Evolutionary conservation across 345 rosid species (phyloP).

Genomic region (Eucalyptus urophylla): DNA sequence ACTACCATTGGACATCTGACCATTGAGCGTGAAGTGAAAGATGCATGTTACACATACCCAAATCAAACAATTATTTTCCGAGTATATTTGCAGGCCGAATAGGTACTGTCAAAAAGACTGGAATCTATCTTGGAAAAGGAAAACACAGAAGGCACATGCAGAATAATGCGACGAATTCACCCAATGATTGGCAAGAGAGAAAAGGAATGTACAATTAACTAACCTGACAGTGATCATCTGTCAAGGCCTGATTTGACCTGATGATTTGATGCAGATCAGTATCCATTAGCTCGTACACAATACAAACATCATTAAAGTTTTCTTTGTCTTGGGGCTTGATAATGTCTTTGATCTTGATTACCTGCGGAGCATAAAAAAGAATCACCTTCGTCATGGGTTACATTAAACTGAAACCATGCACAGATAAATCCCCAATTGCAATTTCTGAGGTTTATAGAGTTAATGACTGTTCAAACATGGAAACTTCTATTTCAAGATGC

Average conservation of each 20-base stretch:
- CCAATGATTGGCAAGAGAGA: neutral
- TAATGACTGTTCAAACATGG: neutral
- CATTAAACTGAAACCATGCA: neutral
- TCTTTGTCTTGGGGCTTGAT: constrained; percentile 60
- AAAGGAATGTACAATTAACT: neutral
- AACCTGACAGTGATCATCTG: constrained; percentile 92
- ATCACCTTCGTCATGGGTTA: neutral
- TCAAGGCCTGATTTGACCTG: constrained; percentile 62
- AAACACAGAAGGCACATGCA: constrained; percentile 1
- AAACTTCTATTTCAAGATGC: neutral
- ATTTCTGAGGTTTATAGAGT: neutral
- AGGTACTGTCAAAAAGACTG: neutral
- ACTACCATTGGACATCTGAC: neutral
- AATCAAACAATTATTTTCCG: neutral
- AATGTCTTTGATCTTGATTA: constrained; percentile 79
- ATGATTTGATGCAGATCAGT: constrained; percentile 89
- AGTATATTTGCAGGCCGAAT: neutral
- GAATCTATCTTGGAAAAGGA: neutral
- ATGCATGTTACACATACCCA: neutral
- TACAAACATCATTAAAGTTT: constrained; percentile 77
- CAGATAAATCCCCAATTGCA: neutral
- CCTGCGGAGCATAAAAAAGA: constrained; percentile 12
- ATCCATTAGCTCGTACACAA: constrained; percentile 84
- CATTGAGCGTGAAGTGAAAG: neutral
- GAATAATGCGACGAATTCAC: neutral